Percentiles rank a stretch among this genome's conserved stretches.
phyloP scores from a whole-genome alignment of 768 basidiomycete species.

The Mrakia gelida region DNA sequence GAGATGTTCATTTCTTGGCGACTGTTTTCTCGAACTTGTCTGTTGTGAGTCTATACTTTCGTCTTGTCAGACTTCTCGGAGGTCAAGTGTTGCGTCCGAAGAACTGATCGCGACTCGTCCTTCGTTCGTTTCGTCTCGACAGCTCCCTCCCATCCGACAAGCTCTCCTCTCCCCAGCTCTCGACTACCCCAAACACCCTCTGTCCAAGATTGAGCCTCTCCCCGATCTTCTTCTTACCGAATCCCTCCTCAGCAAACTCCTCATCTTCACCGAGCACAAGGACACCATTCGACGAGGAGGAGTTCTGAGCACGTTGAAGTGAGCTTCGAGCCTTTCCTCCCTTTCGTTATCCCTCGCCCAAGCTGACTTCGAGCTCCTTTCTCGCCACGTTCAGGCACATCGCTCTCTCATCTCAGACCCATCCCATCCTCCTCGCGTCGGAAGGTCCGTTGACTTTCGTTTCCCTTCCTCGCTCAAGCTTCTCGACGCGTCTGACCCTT shows the following conservation, averaged over 20 bases:
- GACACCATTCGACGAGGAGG: conserved; percentile 83
- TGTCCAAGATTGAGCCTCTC: conserved; percentile 21
- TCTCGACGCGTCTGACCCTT: not conserved
- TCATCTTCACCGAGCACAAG: conserved; percentile 82
- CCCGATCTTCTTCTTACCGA: conserved; percentile 51
- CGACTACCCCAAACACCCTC: conserved; percentile 37
- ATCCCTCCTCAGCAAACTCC: conserved; percentile 75
- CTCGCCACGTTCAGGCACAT: conserved; percentile 7
- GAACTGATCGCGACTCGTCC: not conserved
- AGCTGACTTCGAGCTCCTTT: not conserved
- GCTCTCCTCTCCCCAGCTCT: conserved; percentile 65
- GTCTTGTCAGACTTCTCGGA: not conserved
- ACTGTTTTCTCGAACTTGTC: conserved; percentile 91
- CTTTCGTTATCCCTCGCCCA: too few species aligned
- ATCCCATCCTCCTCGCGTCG: conserved; percentile 42
- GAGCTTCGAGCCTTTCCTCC: conserved; percentile 34
- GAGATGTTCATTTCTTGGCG: conserved; percentile 80
- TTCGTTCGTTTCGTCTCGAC: not conserved
- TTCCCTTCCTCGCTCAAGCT: not conserved
- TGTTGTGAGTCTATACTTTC: conserved; percentile 53
- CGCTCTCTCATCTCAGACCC: conserved; percentile 30
- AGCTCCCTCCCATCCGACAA: conserved; percentile 72
- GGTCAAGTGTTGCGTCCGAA: not conserved
- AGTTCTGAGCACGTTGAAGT: conserved; percentile 84
- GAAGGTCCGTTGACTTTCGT: conserved; percentile 37